Evolutionary conservation across 1,284 basidiomycete species (phyloP).

Genomic region (Malassezia restricta): DNA sequence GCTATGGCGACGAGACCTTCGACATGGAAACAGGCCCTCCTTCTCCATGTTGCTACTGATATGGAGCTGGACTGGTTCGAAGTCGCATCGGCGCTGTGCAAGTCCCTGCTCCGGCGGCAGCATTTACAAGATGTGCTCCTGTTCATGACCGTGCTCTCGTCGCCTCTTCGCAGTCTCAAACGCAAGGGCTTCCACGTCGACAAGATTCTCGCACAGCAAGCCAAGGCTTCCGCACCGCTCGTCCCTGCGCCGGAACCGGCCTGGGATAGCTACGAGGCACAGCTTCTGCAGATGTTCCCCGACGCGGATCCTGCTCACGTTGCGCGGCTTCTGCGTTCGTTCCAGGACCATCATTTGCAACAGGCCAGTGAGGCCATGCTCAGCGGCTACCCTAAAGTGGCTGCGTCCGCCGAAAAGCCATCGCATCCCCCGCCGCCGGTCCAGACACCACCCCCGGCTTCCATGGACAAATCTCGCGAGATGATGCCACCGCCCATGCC

Average conservation of each 20-base stretch:
- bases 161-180: slow-evolving; percentile 69
- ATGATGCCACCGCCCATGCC: background rate
- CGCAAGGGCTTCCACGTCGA: slow-evolving; percentile 70
- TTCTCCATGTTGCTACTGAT: slow-evolving; percentile 63
- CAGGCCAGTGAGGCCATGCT: slow-evolving; percentile 41
- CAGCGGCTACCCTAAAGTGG: slow-evolving; percentile 23
- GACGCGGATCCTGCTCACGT: slow-evolving; percentile 42
- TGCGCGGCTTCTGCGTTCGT: slow-evolving; percentile 27
- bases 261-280: slow-evolving; percentile 14
- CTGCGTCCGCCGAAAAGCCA: background rate
- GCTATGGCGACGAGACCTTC: slow-evolving; percentile 27
- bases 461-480: background rate
- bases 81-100: slow-evolving; percentile 37
- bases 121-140: slow-evolving; percentile 51
- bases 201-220: slow-evolving; percentile 71
- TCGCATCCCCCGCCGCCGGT: background rate
- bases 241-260: slow-evolving; percentile 14
- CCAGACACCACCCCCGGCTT: background rate
- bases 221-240: slow-evolving; percentile 31
- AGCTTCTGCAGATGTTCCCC: slow-evolving; percentile 42
- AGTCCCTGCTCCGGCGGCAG: slow-evolving; percentile 36
- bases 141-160: slow-evolving; percentile 84
- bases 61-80: slow-evolving; percentile 81
- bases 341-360: slow-evolving; percentile 35
- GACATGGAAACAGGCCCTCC: slow-evolving; percentile 52